Conservation (phyloP, 2,329 filamentous ascomycete genomes). For the Cercospora zeae-maydis region DNA sequence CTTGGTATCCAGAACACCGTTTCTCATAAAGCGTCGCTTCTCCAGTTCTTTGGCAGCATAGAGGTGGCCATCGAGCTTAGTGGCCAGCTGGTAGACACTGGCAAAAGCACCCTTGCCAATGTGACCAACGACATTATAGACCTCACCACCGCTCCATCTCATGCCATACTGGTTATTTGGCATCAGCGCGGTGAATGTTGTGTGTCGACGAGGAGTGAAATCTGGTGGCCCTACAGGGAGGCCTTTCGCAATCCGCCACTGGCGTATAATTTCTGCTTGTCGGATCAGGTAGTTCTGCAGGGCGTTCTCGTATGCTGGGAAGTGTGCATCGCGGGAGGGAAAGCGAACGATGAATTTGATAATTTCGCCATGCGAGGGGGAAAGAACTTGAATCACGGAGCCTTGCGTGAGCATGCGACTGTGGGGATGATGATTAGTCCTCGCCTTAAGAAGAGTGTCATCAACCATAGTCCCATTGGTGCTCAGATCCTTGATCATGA, state of each 20-base stretch:
- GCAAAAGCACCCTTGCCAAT: conserved; percentile 96
- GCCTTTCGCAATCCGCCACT: conserved; percentile 11
- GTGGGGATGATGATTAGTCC: conserved; percentile 41
- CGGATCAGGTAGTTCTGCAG: conserved; percentile 61
- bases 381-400: conserved; percentile 67
- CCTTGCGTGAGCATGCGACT: conserved; percentile 68
- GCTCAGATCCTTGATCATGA: conserved; percentile 91
- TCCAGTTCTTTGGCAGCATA: conserved; percentile 94
- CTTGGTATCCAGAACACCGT: conserved; percentile 82
- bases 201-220: conserved; percentile 11
- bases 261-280: conserved; percentile 29
- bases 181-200: conserved; percentile 26
- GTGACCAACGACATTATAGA: conserved; percentile 76
- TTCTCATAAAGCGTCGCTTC: conserved; percentile 89
- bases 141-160: conserved; percentile 74
- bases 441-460: conserved; percentile 59
- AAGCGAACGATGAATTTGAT: conserved; percentile 83
- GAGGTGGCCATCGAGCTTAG: conserved; percentile 75
- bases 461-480: conserved; percentile 96
- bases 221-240: conserved; percentile 8
- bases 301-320: conserved; percentile 64
- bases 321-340: conserved; percentile 65
- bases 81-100: conserved; percentile 84
- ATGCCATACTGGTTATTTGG: conserved; percentile 55
- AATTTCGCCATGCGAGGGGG: conserved; percentile 54